Percentiles rank a stretch among this genome's conserved stretches.
Evolutionary conservation across 768 basidiomycete species (phyloP).

Genomic region (Tylopilus plumbeoviolaceoides): DNA sequence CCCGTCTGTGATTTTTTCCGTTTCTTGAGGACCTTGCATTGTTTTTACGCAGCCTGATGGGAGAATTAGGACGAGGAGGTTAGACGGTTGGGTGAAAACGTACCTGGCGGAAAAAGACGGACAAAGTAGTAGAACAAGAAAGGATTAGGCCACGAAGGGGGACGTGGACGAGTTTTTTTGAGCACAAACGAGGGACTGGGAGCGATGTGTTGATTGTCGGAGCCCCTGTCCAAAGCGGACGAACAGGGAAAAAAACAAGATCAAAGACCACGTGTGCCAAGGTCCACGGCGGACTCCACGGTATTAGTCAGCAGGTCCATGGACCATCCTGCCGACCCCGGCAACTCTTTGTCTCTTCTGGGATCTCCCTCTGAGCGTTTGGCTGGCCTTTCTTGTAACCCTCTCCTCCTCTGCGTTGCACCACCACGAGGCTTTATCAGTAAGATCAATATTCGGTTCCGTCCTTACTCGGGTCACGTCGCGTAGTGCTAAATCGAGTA

Average conservation of each 20-base stretch:
- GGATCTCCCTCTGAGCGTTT: too few relatives aligned
- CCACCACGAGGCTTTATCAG: slow-evolving; percentile 11
- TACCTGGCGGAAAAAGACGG: slow-evolving; percentile 12
- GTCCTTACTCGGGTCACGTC: slow-evolving; percentile 1
- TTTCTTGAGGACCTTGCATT: slow-evolving; percentile 25
- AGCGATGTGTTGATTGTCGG: slow-evolving; percentile 34
- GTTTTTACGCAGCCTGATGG: slow-evolving; percentile 32
- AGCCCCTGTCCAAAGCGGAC: slow-evolving; percentile 35
- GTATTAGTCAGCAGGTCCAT: slow-evolving; percentile 24
- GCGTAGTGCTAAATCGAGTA: slow-evolving; percentile 1
- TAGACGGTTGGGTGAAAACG: neutral
- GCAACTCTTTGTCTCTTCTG: neutral
- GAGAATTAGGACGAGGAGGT: slow-evolving; percentile 21
- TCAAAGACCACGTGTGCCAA: slow-evolving; percentile 29
- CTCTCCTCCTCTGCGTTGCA: slow-evolving; percentile 8
- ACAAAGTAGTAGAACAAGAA: neutral
- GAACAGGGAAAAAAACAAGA: slow-evolving; percentile 35
- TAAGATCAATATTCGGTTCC: slow-evolving; percentile 12
- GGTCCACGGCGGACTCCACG: slow-evolving; percentile 20
- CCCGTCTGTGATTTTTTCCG: slow-evolving; percentile 18
- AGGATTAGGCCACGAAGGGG: slow-evolving; percentile 1
- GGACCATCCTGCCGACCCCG: slow-evolving; percentile 21
- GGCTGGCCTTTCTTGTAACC: slow-evolving; percentile 12
- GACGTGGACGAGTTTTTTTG: slow-evolving; percentile 16
- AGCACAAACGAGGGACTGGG: slow-evolving; percentile 13